phyloP scores from a whole-genome alignment of 139 green algal genomes.

The Diplosphaera chodatii region DNA sequence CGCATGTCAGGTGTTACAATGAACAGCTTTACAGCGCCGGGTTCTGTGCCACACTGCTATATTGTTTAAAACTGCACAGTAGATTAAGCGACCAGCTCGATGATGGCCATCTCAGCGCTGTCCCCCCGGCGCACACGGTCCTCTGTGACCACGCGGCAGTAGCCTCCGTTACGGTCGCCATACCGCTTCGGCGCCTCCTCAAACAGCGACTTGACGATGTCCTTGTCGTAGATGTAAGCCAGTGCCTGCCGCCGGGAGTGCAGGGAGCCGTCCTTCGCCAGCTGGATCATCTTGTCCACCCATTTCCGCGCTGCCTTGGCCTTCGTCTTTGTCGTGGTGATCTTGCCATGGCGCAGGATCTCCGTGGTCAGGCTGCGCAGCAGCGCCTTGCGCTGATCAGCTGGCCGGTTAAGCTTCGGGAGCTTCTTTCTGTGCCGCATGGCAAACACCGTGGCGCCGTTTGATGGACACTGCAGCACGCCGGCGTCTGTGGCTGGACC shows the following conservation, averaged over 20 bases:
- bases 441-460: constrained; percentile 57
- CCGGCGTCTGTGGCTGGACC: not conserved
- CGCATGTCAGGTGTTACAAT: too few species aligned
- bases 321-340: constrained; percentile 88
- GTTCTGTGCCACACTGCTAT: too few species aligned
- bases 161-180: constrained; percentile 80
- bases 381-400: constrained; percentile 96
- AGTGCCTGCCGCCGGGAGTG: constrained; percentile 77
- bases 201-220: constrained; percentile 88
- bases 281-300: constrained; percentile 97
- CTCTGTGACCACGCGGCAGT: constrained; percentile 78
- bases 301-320: constrained; percentile 92
- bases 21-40: too few species aligned
- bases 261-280: constrained; percentile 87
- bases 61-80: too few species aligned
- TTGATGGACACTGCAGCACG: constrained; percentile 16
- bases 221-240: constrained; percentile 88
- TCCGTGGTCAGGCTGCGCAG: constrained; percentile 88
- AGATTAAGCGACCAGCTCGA: constrained; percentile 97
- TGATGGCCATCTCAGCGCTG: constrained; percentile 88
- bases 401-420: constrained; percentile 77
- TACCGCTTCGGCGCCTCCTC: constrained; percentile 76
- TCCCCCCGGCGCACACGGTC: constrained; percentile 65
- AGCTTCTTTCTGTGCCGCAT: constrained; percentile 90
- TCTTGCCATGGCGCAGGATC: constrained; percentile 85